Percentiles rank a stretch among this genome's conserved stretches.
Evolutionary conservation across 2,329 filamentous ascomycete genomes (phyloP).

Genomic region (Apiospora arundinis): DNA sequence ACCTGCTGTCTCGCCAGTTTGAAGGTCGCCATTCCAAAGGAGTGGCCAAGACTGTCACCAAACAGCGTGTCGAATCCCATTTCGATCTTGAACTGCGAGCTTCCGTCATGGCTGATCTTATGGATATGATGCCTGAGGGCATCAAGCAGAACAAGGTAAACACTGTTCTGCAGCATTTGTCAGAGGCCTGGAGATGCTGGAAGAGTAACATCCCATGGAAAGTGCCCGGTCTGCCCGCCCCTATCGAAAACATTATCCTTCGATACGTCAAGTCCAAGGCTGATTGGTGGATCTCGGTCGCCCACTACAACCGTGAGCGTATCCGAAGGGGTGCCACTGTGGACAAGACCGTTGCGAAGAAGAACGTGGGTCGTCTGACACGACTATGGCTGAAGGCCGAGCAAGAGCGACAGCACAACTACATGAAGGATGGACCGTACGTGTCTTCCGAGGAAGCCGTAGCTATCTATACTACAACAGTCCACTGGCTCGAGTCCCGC

Average conservation of each 20-base stretch:
- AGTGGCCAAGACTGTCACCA: slow-evolving; percentile 98
- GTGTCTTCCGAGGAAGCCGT: slow-evolving; percentile 98
- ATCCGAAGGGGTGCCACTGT: slow-evolving; percentile 96
- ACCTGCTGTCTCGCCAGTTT: slow-evolving; percentile 94
- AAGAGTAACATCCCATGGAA: slow-evolving; percentile 99
- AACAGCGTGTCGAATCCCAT: slow-evolving; percentile 98
- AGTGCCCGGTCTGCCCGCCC: slow-evolving; percentile 92
- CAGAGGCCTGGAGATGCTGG: slow-evolving; percentile 99
- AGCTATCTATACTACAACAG: slow-evolving; percentile 97
- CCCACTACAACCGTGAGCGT: slow-evolving; percentile 97
- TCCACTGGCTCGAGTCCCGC: slow-evolving; percentile 97
- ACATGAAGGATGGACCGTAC: slow-evolving; percentile 98
- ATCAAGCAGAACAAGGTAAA: slow-evolving; percentile 99
- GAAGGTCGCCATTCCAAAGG: slow-evolving; percentile 98
- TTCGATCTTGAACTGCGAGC: slow-evolving; percentile 97
- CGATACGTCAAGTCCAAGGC: slow-evolving; percentile 99
- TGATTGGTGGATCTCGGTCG: slow-evolving; percentile 99
- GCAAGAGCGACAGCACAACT: slow-evolving; percentile 98
- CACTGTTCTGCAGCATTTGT: slow-evolving; percentile 94
- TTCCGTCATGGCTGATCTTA: slow-evolving; percentile 97
- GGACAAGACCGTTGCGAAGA: slow-evolving; percentile 99
- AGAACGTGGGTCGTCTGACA: slow-evolving; percentile 94
- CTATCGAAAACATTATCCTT: slow-evolving; percentile 98
- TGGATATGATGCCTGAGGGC: slow-evolving; percentile 99
- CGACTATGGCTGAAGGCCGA: slow-evolving; percentile 97